Evolutionary conservation across 345 rosid species (phyloP), one percentile per base, ranked within the genome.

Genomic region (Erodium maritimum): DNA sequence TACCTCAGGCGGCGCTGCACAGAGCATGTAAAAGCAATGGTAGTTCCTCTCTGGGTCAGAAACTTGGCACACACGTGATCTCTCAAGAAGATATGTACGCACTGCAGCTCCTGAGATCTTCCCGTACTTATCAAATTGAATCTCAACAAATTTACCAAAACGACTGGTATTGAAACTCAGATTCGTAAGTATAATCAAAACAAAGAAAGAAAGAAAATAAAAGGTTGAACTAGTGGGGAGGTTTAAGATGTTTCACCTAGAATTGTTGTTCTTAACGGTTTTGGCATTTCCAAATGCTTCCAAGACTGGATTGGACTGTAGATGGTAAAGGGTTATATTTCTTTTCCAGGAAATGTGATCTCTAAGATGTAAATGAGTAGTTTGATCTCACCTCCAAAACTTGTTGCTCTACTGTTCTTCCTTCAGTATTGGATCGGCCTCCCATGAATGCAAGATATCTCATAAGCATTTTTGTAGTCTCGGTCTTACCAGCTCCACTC

Each of bases 1-100:
- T 74, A 85, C 97, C 91, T 91, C 97, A 53, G 80, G 97, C 16
- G 97, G 97, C 63, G 97, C 96, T 17, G 84, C 83, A 78, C 97
- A 61, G 63, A 77, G 82, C 81, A 79, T 79, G 75, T 80, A 80
- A 70, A 86, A 86, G 67, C 90, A 85, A 57, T 83, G 88, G 61
- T 82, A 86, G 69, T 83, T 86, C 61, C 90, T 83, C 71, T 88
- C 96, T 16, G 85, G 94, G 60, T 86, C 77, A 23, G 94, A 85
- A 63, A 80, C 80, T 69, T 80, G 96, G 67, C 85, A 86, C 65
- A 86, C 94, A 58, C 94, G 85, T 18, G 88, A 88, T 71, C 90
- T 73, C 72, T 84, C 95, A 0, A 87, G 88, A 58, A 86, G 81
- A 63, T 84, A 89, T 25, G 96, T 89, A 3, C 90, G 75, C 17